Evolutionary conservation across 2,329 filamentous ascomycete genomes (phyloP), one percentile per base, ranked within the genome.

Genomic region (Iodosphaeria phyllophila): DNA sequence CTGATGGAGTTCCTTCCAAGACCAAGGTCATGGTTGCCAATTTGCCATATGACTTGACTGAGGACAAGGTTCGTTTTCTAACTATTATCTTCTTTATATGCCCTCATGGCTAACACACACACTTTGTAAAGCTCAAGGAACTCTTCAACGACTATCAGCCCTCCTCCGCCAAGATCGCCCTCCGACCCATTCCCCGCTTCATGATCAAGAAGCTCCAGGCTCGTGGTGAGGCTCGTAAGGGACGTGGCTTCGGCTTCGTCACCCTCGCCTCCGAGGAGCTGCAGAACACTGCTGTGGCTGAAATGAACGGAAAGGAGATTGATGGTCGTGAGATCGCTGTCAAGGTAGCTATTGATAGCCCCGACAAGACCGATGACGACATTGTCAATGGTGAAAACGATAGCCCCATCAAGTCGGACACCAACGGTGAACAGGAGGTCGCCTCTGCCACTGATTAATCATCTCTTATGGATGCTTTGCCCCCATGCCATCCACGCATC

Each of bases 201-300:
- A 98, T 98, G 89, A 89, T 98, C 60, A 93, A 93, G 76, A 98
- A 98, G 71, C 80, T 98, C 34, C 84, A 92, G 61, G 84, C 86
- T 45, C 86, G 89, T 50, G 84, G 84, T 48, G 89, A 98, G 63
- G 74, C 86, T 44, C 89, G 89, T 63, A 98, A 98, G 75, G 89
- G 89, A 33, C 89, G 89, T 63, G 89, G 89, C 38, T 98, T 98
- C 52, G 89, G 89, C 39, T 98, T 98, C 53, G 89, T 98, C 35
- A 95, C 83, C 32, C 74, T 98, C 33, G 77, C 76, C 35, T 91
- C 82, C 11, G 86, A 98, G 65, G 84, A 92, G 57, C 58, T 86
- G 46, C 89, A 98, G 67, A 74, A 91, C 60, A 92, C 93, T 76
- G 89, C 89, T 37, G 91, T 93, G 38, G 50, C 60, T 26, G 89